Evolutionary conservation across 139 green algal species (phyloP).

Genomic region (Chlamydomonas sphaeroides): DNA sequence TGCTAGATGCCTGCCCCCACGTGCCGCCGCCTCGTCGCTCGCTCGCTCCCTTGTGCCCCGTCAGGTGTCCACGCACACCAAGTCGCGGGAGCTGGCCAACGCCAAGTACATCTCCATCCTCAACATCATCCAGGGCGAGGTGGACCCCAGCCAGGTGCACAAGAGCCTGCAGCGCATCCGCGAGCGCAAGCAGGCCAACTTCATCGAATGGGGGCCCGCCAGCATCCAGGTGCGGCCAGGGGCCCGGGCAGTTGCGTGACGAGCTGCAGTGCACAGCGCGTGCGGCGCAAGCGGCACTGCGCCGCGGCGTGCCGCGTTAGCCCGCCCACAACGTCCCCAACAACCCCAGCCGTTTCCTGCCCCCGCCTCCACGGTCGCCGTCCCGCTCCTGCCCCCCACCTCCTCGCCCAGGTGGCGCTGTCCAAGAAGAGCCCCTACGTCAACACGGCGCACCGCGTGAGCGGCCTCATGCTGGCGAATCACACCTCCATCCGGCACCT

Average conservation of each 20-base stretch:
- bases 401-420: slow-evolving; percentile 86
- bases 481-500: slow-evolving; percentile 92
- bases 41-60: too few species aligned
- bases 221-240: slow-evolving; percentile 84
- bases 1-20: too few species aligned
- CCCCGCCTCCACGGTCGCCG: neutral
- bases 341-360: too few species aligned
- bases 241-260: too few species aligned
- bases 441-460: slow-evolving; percentile 87
- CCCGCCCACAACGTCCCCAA: too few species aligned
- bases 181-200: slow-evolving; percentile 93
- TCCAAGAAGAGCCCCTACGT: slow-evolving; percentile 94
- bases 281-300: too few species aligned
- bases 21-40: too few species aligned
- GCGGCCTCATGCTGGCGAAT: slow-evolving; percentile 98
- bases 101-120: slow-evolving; percentile 98
- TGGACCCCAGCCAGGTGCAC: slow-evolving; percentile 88
- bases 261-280: too few species aligned
- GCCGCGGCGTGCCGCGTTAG: too few species aligned
- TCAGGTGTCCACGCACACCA: slow-evolving; percentile 82
- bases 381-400: too few species aligned
- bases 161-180: slow-evolving; percentile 97
- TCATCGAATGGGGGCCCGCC: slow-evolving; percentile 98
- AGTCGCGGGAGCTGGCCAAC: slow-evolving; percentile 77
- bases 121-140: slow-evolving; percentile 94